Percentiles rank a stretch among this genome's conserved stretches.
Evolutionary conservation across 345 rosid genomes (phyloP).

Genomic region (Aquilaria yunnanensis): DNA sequence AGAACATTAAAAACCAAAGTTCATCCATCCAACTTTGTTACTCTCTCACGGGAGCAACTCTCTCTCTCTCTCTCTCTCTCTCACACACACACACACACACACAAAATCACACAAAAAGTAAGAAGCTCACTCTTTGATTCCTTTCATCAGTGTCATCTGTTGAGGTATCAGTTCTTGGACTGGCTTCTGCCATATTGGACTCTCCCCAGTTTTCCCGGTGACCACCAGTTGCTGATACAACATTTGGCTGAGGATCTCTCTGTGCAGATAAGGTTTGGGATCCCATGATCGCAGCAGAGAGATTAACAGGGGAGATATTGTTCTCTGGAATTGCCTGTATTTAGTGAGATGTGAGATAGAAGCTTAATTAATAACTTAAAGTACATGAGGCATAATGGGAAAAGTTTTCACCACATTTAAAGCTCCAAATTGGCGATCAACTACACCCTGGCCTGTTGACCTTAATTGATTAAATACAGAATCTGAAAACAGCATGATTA

Average conservation of each 20-base stretch:
- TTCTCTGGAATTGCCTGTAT: slow-evolving; percentile 33
- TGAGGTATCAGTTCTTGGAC: slow-evolving; percentile 85
- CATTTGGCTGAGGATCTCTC: slow-evolving; percentile 32
- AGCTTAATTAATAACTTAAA: slow-evolving; percentile 10
- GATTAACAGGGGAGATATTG: slow-evolving; percentile 24
- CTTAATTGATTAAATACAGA: slow-evolving; percentile 49
- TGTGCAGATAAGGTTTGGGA: slow-evolving; percentile 27
- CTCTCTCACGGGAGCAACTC: no score
- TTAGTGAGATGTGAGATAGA: slow-evolving; percentile 11
- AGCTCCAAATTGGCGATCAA: slow-evolving; percentile 37
- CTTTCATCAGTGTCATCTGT: slow-evolving; percentile 86
- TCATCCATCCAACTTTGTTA: neutral
- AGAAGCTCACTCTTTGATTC: slow-evolving; percentile 59
- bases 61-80: no score
- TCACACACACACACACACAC: neutral
- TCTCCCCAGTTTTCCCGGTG: slow-evolving; percentile 57
- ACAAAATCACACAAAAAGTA: slow-evolving; percentile 4
- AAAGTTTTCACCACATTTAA: slow-evolving; percentile 37
- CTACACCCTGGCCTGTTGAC: slow-evolving; percentile 33
- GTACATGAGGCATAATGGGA: slow-evolving; percentile 6
- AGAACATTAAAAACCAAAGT: neutral
- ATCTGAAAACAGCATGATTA: slow-evolving; percentile 27
- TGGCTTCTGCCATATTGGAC: slow-evolving; percentile 66
- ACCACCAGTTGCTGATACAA: slow-evolving; percentile 37
- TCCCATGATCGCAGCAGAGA: slow-evolving; percentile 24